Evolutionary conservation across 371 early-diverging fungal genomes (phyloP), one percentile per base, ranked within the genome.

Genomic region (Mucor irregularis): DNA sequence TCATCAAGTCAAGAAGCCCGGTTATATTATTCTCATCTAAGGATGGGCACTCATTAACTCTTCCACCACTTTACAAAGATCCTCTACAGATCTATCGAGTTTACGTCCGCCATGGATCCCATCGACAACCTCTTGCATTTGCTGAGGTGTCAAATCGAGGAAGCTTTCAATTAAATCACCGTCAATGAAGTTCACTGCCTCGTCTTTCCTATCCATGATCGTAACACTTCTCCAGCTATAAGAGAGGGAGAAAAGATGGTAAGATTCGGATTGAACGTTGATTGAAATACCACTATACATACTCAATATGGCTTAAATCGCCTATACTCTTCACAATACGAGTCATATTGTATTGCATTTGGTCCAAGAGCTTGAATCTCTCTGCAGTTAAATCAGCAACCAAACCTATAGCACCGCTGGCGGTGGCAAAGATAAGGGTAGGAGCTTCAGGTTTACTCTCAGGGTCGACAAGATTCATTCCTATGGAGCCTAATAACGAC

Each of bases 121-220:
- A 53, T 76, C 76, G 14, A 88, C 74, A 4, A 90, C 86, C n/a
- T 64, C 61, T 40, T 83, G 80, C 81, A 83, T 78, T 47, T 86
- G 83, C 22, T 83, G 82, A 5, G 75, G 74, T 0, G 81, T 64
- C 57, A 94, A 61, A 45, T 93, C 92, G 50, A 95, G 58, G 51
- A 91, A 95, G 51, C 78, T 70, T 67, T 95, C 94, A 28, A 97
- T 84, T 55, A 96, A 58, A 67, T 97, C 97, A 7, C 98, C 98
- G 62, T 97, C 97, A 42, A 97, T 77, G 53, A 93, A 90, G 6
- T 87, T 83, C 21, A 75, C 73, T n/a, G 83, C 71, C 19, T 76
- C 70, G 5, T 76, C 63, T 14, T 62, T 70, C 39, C 84, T 71
- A 54, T 81, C 74, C 49, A 89, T 80, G 29, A 80, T 85, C 17